These are phyloP conservation scores for Trichoderma arundinaceum DNA, from an alignment of 2,329 filamentous ascomycete genomes.

Conservation along the genomic window DNA sequence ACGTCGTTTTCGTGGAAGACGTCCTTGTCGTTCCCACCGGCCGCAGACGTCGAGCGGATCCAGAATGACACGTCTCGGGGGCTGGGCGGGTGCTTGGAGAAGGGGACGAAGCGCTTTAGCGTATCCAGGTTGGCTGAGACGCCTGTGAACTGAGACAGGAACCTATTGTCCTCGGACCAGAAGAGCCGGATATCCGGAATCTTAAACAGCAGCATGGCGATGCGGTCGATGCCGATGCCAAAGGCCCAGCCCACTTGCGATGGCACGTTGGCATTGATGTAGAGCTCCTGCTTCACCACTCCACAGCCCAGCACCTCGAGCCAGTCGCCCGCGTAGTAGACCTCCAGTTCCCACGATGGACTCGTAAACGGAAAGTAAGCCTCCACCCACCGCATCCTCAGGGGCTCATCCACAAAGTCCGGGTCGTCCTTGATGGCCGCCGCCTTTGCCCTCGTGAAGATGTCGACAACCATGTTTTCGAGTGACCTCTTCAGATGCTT, in stretches of 20 bases:
- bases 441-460: constrained; percentile 78
- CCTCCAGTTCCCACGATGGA: constrained; percentile 94
- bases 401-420: constrained; percentile 66
- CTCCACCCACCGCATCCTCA: constrained; percentile 92
- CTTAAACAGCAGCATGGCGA: constrained; percentile 96
- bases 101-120: constrained; percentile 75
- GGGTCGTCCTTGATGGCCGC: constrained; percentile 63
- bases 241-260: constrained; percentile 91
- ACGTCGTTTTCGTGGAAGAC: constrained; percentile 92
- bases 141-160: constrained; percentile 81
- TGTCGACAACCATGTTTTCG: constrained; percentile 86
- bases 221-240: constrained; percentile 89
- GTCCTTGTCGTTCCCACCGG: constrained; percentile 54
- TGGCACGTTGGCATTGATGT: constrained; percentile 76
- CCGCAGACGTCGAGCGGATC: constrained; percentile 61
- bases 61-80: constrained; percentile 96
- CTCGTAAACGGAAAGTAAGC: constrained; percentile 98
- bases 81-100: constrained; percentile 89
- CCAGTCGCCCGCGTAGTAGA: constrained; percentile 94
- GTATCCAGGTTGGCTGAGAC: constrained; percentile 57
- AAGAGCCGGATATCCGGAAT: constrained; percentile 97
- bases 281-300: constrained; percentile 81
- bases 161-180: constrained; percentile 86
- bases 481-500: constrained; percentile 87
- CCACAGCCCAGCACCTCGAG: constrained; percentile 95